phyloP scores from a whole-genome alignment of 768 basidiomycete genomes.

The Tricholoma sp. region DNA sequence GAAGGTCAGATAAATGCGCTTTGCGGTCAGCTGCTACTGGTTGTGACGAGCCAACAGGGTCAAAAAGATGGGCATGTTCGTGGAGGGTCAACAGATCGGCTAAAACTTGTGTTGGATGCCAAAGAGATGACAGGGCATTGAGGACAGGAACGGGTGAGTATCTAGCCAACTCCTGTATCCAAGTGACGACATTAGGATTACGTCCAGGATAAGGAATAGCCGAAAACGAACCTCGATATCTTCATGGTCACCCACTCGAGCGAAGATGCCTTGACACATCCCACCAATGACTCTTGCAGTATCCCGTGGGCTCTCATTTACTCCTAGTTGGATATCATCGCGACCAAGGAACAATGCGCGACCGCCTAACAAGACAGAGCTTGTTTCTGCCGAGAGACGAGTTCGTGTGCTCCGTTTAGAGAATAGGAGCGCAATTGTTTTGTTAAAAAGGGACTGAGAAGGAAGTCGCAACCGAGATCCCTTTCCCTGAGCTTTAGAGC shows the following conservation, averaged over 20 bases:
- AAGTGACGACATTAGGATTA: not conserved
- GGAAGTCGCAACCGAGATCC: slow-evolving; percentile 48
- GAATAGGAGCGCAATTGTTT: slow-evolving; percentile 87
- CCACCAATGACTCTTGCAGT: slow-evolving; percentile 85
- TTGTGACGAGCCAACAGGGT: slow-evolving; percentile 17
- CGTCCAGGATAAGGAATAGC: not conserved
- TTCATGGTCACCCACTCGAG: slow-evolving; percentile 86
- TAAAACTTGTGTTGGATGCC: slow-evolving; percentile 95
- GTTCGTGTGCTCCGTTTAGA: slow-evolving; percentile 93
- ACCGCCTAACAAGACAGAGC: slow-evolving; percentile 75
- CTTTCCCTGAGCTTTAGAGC: slow-evolving; percentile 26
- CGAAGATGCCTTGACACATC: slow-evolving; percentile 97
- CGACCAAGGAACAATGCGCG: slow-evolving; percentile 84
- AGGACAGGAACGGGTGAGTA: slow-evolving; percentile 91
- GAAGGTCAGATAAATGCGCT: slow-evolving; percentile 42
- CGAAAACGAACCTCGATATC: slow-evolving; percentile 76
- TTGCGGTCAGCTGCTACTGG: slow-evolving; percentile 13
- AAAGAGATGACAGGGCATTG: slow-evolving; percentile 92
- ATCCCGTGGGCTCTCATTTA: slow-evolving; percentile 86
- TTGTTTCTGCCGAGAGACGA: slow-evolving; percentile 83
- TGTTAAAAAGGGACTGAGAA: slow-evolving; percentile 71
- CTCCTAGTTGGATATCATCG: slow-evolving; percentile 93
- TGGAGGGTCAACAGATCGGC: slow-evolving; percentile 90
- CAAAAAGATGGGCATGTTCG: slow-evolving; percentile 62
- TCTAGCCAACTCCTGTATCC: slow-evolving; percentile 76